Conservation (phyloP, 1,139 yeast genomes). For the Kodamaea fungicola region DNA sequence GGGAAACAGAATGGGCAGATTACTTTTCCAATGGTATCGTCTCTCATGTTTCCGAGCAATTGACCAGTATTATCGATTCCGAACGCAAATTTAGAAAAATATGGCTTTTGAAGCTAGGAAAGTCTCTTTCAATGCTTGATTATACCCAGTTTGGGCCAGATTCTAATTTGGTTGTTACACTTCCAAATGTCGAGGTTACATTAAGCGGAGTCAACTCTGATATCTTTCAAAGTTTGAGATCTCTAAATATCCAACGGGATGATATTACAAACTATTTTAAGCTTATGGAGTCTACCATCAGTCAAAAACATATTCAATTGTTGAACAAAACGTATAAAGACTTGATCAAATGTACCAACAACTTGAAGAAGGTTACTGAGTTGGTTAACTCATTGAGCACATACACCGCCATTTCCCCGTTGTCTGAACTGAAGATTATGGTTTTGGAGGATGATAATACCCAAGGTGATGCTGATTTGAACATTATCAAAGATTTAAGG, state of each 20-base stretch:
- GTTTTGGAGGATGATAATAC: conserved; percentile 10
- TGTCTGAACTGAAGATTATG: conserved; percentile 4
- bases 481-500: conserved; percentile 53
- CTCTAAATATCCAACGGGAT: conserved; percentile 32
- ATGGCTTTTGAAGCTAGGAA: conserved; percentile 65
- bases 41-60: conserved; percentile 53
- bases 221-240: conserved; percentile 20
- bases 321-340: conserved; percentile 48
- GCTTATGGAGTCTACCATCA: conserved; percentile 19
- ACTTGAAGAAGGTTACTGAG: conserved; percentile 37
- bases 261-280: conserved; percentile 39
- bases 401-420: conserved; percentile 18
- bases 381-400: conserved; percentile 32
- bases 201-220: conserved; percentile 24
- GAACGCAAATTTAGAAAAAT: conserved; percentile 56
- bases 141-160: conserved; percentile 13
- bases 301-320: conserved; percentile 28
- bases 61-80: conserved; percentile 54
- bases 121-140: conserved; percentile 33
- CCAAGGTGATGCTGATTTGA: conserved; percentile 21
- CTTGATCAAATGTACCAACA: conserved; percentile 35
- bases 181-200: conserved; percentile 44
- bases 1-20: conserved; percentile 67
- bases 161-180: conserved; percentile 17
- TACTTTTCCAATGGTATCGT: conserved; percentile 49